phyloP scores from a whole-genome alignment of 1,139 yeast species.

The Hemisphaericaspora lyxosophila region DNA sequence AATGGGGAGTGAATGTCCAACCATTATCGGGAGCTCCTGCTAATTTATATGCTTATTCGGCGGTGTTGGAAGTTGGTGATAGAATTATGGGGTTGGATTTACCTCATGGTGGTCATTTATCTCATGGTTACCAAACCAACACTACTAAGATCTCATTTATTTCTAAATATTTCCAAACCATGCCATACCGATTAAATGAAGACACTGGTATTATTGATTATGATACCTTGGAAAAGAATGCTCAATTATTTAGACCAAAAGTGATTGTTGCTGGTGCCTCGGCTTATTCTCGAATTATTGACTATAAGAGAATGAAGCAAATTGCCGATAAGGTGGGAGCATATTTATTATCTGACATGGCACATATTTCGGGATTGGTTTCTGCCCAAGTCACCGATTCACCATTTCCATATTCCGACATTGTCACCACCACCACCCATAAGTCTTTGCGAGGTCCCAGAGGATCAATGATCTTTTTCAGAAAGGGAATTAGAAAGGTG shows the following conservation, averaged over 20 bases:
- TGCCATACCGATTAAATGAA: conserved; percentile 90
- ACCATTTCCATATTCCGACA: conserved; percentile 92
- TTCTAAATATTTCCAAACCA: conserved; percentile 92
- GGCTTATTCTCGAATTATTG: conserved; percentile 89
- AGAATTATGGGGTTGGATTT: conserved; percentile 94
- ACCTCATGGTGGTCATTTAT: conserved; percentile 96
- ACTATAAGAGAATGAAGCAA: conserved; percentile 82
- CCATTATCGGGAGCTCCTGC: conserved; percentile 96
- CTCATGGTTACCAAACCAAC: conserved; percentile 93
- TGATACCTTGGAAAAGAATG: conserved; percentile 81
- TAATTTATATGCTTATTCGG: conserved; percentile 87
- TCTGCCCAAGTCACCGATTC: conserved; percentile 91
- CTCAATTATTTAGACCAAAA: conserved; percentile 88
- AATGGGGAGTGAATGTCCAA: conserved; percentile 98
- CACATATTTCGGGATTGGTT: conserved; percentile 92
- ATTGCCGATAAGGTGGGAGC: conserved; percentile 95
- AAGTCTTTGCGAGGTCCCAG: conserved; percentile 97
- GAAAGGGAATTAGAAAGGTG: conserved; percentile 84
- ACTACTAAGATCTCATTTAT: conserved; percentile 85
- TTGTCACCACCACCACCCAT: conserved; percentile 96
- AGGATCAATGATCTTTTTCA: conserved; percentile 97
- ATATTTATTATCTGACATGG: conserved; percentile 90
- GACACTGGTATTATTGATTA: conserved; percentile 89
- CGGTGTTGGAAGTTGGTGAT: conserved; percentile 88
- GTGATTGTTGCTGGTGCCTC: conserved; percentile 95